A percentile compares a stretch with the other conserved stretches of the same genome.
Conservation (phyloP, 306 rosid genomes). For the Quercus gilva region DNA sequence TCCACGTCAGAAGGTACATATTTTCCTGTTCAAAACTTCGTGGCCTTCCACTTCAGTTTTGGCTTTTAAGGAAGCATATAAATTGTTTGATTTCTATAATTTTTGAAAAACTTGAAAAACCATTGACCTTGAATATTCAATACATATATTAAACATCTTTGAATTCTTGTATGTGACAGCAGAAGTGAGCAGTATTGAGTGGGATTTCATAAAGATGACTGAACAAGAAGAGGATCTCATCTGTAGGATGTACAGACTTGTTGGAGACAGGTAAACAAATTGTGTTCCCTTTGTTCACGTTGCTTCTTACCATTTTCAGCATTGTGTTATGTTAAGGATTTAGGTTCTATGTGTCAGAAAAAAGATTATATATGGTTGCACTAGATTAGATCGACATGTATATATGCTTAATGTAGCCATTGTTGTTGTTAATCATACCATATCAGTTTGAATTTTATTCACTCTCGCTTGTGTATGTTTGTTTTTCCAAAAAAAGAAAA, state of each 20-base stretch:
- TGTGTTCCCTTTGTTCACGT: not conserved
- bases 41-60: not conserved
- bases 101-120: not conserved
- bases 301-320: not conserved
- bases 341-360: not conserved
- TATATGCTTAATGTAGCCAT: not conserved
- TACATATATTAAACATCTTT: not conserved
- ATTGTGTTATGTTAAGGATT: not conserved
- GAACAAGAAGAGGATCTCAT: conserved; percentile 63
- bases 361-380: not conserved
- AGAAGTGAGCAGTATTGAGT: conserved; percentile 53
- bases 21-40: not conserved
- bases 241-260: conserved; percentile 47
- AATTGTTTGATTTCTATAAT: not conserved
- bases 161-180: not conserved
- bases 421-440: not conserved
- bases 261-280: conserved; percentile 49
- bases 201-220: conserved; percentile 45
- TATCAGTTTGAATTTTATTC: not conserved
- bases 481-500: no score
- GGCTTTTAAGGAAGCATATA: not conserved
- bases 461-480: no score
- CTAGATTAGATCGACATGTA: not conserved
- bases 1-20: conserved; percentile 1
- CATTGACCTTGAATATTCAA: not conserved